Base-by-base conservation (phyloP, 2,329 filamentous ascomycete species). In the Cladosporium sp. region DNA sequence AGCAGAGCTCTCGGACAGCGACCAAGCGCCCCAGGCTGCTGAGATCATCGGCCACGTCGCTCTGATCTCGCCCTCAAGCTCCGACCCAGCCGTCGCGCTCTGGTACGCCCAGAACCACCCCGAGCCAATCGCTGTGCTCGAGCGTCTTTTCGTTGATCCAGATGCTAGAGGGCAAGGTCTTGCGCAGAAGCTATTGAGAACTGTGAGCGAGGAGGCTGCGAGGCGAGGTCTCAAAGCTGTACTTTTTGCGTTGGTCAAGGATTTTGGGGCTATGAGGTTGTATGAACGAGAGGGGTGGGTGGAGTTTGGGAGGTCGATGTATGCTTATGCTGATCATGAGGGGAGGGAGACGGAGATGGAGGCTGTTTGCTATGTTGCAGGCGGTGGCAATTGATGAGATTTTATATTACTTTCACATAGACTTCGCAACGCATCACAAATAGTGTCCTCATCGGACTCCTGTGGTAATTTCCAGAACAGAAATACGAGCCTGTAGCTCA, bases 71-170 rank as follows among this genome's bases (percentile, higher is more conserved):
- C 54, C 62, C 6, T 54, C 50, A 17, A 19, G 28, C 17, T 19
- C 47, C 17, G 55, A 58, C 8, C 40, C 42, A 11, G 66, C 66
- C 58, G 61, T 67, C 14, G 17, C 25, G 55, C 64, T 51, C 64
- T 65, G 14, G 58, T 55, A 12, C 47, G 61, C 37, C 62, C 63
- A 62, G 43, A 58, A 38, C 14, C 59, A 17, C 51, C 36, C 25
- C 45, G 45, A 56, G 22, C 25, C 49, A 12, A 51, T 65, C 38
- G 64, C 65, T n/a, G 63, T 67, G 2, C 64, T 70, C 2, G 66
- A 64, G 34, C 60, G 66, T 36, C 59, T 70, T 9, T 69, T 66
- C 49, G 62, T 70, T 22, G 61, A 67, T 51, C 66, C 67, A 3
- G 45, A 47, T 2, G 28, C 58, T 30, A 59, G 63, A 15, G 64